phyloP scores from a whole-genome alignment of 2,329 filamentous ascomycete species.

The Venturia nashicola region DNA sequence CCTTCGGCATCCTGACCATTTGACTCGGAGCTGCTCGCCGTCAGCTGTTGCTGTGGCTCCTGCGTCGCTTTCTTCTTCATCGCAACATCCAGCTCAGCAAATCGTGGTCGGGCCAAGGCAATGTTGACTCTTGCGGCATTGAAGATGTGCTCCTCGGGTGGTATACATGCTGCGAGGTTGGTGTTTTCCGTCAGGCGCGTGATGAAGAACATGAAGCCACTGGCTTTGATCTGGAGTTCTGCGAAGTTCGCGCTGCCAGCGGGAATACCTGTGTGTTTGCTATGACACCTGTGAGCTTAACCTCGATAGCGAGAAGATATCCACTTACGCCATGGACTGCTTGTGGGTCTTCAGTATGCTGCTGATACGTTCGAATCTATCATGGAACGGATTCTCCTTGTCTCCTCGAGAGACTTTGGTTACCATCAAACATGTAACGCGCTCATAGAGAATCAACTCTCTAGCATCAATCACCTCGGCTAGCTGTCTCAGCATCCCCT shows the following conservation, averaged over 20 bases:
- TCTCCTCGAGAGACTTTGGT: constrained; percentile 76
- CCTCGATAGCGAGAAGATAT: constrained; percentile 20
- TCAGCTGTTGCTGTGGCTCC: constrained; percentile 40
- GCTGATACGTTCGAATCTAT: constrained; percentile 87
- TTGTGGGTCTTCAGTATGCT: constrained; percentile 99
- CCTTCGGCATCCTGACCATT: constrained; percentile 9
- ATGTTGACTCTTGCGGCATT: constrained; percentile 87
- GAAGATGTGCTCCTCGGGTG: constrained; percentile 81
- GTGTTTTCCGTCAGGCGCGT: constrained; percentile 96
- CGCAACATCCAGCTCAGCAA: constrained; percentile 48
- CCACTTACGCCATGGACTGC: constrained; percentile 47
- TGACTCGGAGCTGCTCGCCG: constrained; percentile 23
- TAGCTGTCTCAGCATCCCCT: constrained; percentile 70
- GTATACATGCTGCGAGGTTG: constrained; percentile 84
- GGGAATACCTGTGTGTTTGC: constrained; percentile 67
- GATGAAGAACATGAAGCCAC: constrained; percentile 83
- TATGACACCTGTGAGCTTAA: constrained; percentile 28
- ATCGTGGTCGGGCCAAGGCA: constrained; percentile 71
- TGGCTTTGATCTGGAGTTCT: constrained; percentile 68
- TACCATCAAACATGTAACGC: constrained; percentile 93
- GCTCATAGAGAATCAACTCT: constrained; percentile 88
- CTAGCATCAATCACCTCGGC: constrained; percentile 82
- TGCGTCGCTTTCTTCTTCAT: constrained; percentile 29
- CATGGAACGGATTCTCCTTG: constrained; percentile 71
- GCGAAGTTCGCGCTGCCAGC: constrained; percentile 71